Conservation (phyloP, 2,329 filamentous ascomycete species). For the Ascochyta fabae region DNA sequence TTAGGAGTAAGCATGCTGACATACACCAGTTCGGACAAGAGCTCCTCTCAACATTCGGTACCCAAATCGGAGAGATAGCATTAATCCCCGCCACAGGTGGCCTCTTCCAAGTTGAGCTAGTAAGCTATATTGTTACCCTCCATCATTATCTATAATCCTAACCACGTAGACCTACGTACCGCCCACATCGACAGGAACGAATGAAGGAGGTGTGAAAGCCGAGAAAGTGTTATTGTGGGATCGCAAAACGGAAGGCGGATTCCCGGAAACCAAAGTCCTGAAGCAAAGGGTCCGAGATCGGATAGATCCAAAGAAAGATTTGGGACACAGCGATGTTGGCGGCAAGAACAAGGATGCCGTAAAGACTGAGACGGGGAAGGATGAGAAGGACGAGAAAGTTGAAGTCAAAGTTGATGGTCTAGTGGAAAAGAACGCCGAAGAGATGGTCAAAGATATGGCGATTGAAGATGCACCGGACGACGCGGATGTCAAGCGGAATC, state of each 20-base stretch:
- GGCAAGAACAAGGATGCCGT: constrained; percentile 43
- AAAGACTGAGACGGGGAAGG: constrained; percentile 19
- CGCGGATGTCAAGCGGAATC: constrained; percentile 36
- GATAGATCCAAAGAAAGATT: constrained; percentile 76
- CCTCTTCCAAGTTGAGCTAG: constrained; percentile 76
- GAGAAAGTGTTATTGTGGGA: constrained; percentile 78
- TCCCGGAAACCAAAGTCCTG: constrained; percentile 88
- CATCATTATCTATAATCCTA: neutral
- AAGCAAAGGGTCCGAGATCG: constrained; percentile 84
- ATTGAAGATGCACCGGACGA: constrained; percentile 1
- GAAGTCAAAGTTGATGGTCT: neutral
- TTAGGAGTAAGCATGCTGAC: neutral
- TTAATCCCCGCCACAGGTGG: constrained; percentile 86
- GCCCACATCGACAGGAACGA: neutral
- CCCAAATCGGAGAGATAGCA: constrained; percentile 82
- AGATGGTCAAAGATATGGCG: constrained; percentile 4
- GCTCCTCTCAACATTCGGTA: constrained; percentile 89
- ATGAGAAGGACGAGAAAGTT: neutral
- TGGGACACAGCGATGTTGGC: constrained; percentile 71
- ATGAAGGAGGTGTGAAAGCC: constrained; percentile 30
- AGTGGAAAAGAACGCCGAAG: constrained; percentile 2
- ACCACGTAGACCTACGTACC: constrained; percentile 36
- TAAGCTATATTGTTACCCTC: constrained; percentile 6
- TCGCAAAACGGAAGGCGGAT: constrained; percentile 83
- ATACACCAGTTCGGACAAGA: constrained; percentile 82